Conservation (phyloP, 176 grass and related monocot species). For the Guadua angustifolia region DNA sequence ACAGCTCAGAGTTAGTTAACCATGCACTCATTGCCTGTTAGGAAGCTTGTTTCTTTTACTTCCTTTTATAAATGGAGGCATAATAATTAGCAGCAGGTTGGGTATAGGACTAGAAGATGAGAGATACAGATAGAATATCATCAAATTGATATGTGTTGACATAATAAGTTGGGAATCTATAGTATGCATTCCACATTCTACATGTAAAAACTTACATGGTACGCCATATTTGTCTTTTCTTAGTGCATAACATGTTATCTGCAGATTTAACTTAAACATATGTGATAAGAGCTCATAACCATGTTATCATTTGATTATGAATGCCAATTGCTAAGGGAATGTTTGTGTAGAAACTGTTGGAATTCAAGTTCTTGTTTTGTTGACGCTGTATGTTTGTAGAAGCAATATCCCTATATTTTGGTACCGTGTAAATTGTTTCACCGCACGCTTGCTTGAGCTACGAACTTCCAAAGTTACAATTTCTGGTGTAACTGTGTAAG, state of each 20-base stretch:
- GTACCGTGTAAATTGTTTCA: neutral
- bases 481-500: neutral
- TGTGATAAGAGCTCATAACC: neutral
- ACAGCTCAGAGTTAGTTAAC: neutral
- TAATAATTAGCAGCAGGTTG: neutral
- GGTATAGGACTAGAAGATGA: neutral
- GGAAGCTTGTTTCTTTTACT: neutral
- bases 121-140: neutral
- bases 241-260: neutral
- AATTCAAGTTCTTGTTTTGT: neutral
- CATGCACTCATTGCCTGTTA: neutral
- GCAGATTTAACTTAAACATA: neutral
- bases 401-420: neutral
- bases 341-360: neutral
- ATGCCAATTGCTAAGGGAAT: neutral
- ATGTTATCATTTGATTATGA: neutral
- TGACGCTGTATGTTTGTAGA: neutral
- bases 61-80: neutral
- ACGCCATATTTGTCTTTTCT: neutral
- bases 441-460: conserved; percentile 7
- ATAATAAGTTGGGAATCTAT: neutral
- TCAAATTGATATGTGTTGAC: neutral
- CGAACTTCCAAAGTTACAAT: neutral
- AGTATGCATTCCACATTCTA: neutral
- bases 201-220: neutral